Evolutionary conservation across 306 rosid species (phyloP).

Genomic region (Gastrolobium villosum): DNA sequence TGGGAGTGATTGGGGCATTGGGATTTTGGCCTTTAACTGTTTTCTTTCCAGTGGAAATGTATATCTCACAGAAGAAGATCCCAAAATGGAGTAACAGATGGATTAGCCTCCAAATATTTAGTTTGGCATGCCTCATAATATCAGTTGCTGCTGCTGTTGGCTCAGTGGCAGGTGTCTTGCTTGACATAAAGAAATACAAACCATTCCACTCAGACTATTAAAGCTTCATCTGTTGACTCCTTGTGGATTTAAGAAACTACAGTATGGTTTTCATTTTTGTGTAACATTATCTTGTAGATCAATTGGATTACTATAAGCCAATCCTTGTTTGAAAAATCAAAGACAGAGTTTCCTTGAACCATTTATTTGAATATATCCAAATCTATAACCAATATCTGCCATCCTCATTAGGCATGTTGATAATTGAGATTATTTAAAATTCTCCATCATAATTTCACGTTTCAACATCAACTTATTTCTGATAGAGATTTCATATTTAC

Average conservation of each 20-base stretch:
- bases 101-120: slow-evolving; percentile 68
- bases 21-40: slow-evolving; percentile 90
- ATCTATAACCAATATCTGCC: background rate
- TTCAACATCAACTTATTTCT: slow-evolving; percentile 3
- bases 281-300: slow-evolving; percentile 22
- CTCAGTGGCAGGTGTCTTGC: slow-evolving; percentile 74
- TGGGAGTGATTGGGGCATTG: slow-evolving; percentile 84
- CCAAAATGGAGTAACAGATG: slow-evolving; percentile 81
- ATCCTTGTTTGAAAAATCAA: slow-evolving; percentile 24
- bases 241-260: slow-evolving; percentile 1
- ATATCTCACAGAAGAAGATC: slow-evolving; percentile 72
- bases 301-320: slow-evolving; percentile 6
- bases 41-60: slow-evolving; percentile 82
- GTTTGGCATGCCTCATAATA: slow-evolving; percentile 59
- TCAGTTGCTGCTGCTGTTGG: slow-evolving; percentile 75
- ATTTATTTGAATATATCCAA: slow-evolving; percentile 19
- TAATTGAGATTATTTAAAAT: background rate
- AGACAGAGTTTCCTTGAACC: slow-evolving; percentile 10
- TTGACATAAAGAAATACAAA: slow-evolving; percentile 62
- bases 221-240: slow-evolving; percentile 4
- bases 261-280: slow-evolving; percentile 38
- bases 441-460: slow-evolving; percentile 2
- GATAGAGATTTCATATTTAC: background rate
- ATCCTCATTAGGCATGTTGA: background rate
- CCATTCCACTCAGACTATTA: slow-evolving; percentile 65